Base-by-base conservation (phyloP, 805 yeast genomes). In the Wickerhamiella sorbophila region DNA sequence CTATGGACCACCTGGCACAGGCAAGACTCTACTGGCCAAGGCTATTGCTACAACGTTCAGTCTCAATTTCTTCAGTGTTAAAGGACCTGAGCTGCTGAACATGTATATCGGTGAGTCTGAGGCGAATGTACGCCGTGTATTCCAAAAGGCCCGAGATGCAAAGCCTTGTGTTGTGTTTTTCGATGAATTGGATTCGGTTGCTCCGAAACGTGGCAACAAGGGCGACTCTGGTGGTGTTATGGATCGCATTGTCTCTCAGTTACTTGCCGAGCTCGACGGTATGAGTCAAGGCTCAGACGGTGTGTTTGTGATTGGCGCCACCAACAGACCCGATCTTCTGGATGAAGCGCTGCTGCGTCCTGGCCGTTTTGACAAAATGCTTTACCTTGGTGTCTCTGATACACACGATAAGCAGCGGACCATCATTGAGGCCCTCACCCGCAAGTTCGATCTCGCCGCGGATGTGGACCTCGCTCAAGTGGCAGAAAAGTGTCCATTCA, bases 101-200 rank as follows among this genome's bases (percentile, higher is more conserved):
- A 91, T 88, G 97, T 91, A 91, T 59, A 88, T 91, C 61, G 98
- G 98, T 59, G 98, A 91, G 61, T 83, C 95, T 2, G 98, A 91
- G 61, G 95, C 97, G 14, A 91, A 91, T 60, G 97, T 91, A 15
- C 75, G 98, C 45, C 71, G 84, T 40, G 95, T 91, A 1, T 91
- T 91, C 60, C 95, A 88, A 60, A 76, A 72, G 50, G 97, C 97
- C 0, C 69, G 97, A 42, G 98, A 91, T 60, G 95, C 97, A 12
- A 82, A 79, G 57, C 98, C 98, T 1, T 91, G 98, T 66, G 96
- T 91, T 16, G 86, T 91, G 15, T 91, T 91, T 61, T 91, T 91
- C 56, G 98, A 91, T 64, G 98, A 91, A 63, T 70, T 91, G 61
- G 98, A 91, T 62, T 86, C 96, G 1, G 96, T 91, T 1, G 98